A percentile compares a stretch with the other conserved stretches of the same genome.
phyloP scores from a whole-genome alignment of 805 yeast genomes.

The Kurtzmaniella fragi region DNA sequence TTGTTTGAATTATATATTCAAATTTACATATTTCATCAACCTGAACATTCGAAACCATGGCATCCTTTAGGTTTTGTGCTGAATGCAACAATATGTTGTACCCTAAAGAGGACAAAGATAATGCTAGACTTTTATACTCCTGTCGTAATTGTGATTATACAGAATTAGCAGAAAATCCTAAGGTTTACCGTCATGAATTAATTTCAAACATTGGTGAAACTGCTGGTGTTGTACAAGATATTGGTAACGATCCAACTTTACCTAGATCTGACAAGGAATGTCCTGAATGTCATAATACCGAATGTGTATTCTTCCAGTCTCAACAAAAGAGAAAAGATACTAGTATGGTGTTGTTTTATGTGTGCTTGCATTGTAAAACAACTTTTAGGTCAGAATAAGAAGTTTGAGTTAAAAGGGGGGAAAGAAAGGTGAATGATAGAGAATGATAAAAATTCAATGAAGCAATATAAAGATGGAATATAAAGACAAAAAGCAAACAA shows the following conservation, averaged over 20 bases:
- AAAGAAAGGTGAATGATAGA: no score
- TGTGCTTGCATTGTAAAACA: slow-evolving; percentile 81
- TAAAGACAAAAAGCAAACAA: background rate
- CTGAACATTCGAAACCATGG: slow-evolving; percentile 41
- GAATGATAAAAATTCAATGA: no score
- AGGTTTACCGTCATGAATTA: slow-evolving; percentile 89
- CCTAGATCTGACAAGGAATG: slow-evolving; percentile 95
- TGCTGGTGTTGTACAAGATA: slow-evolving; percentile 94
- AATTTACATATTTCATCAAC: background rate
- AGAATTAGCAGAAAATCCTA: slow-evolving; percentile 82
- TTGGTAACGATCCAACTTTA: slow-evolving; percentile 95
- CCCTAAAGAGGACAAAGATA: slow-evolving; percentile 89
- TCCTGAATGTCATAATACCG: slow-evolving; percentile 80
- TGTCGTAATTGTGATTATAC: slow-evolving; percentile 94
- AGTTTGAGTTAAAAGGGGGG: background rate
- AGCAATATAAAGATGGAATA: background rate
- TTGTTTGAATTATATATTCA: no score
- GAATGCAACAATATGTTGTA: slow-evolving; percentile 98
- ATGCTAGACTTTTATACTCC: slow-evolving; percentile 72
- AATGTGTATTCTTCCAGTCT: slow-evolving; percentile 94
- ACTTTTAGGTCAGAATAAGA: slow-evolving; percentile 43
- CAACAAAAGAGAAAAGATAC: slow-evolving; percentile 96
- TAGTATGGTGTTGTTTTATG: slow-evolving; percentile 90
- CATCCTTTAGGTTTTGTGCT: slow-evolving; percentile 92
- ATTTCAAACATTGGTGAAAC: slow-evolving; percentile 90